These are phyloP conservation scores for Agrocybe praecox DNA, from an alignment of 768 basidiomycete genomes.

Conservation along the genomic window DNA sequence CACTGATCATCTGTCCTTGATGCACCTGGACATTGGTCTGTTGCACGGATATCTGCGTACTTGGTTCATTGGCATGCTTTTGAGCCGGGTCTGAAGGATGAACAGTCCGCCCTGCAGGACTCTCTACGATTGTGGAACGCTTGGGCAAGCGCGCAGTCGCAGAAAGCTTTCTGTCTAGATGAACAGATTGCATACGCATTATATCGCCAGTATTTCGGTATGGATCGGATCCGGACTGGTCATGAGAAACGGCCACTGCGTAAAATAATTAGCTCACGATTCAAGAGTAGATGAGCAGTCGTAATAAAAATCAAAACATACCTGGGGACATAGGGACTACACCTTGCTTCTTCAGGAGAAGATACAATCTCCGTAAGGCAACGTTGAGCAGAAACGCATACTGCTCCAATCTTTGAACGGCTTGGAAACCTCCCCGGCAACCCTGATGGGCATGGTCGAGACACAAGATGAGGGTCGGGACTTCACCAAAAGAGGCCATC, in stretches of 20 bases:
- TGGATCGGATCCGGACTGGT: constrained; percentile 53
- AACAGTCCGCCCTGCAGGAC: constrained; percentile 83
- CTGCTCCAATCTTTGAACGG: constrained; percentile 94
- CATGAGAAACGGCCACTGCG: constrained; percentile 24
- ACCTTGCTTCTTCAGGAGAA: constrained; percentile 84
- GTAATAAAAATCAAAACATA: no score
- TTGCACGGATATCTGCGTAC: constrained; percentile 18
- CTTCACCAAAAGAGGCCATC: constrained; percentile 68
- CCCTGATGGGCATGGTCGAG: constrained; percentile 70
- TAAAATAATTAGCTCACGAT: constrained; percentile 8
- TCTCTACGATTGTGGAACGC: constrained; percentile 94
- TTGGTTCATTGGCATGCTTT: constrained; percentile 24
- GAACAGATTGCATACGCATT: constrained; percentile 93
- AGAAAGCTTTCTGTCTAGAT: constrained; percentile 93
- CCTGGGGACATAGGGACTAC: constrained; percentile 84
- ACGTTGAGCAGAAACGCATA: constrained; percentile 98
- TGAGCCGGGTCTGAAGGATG: constrained; percentile 62
- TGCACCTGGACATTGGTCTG: constrained; percentile 23
- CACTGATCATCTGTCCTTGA: constrained; percentile 33
- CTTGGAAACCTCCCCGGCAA: constrained; percentile 80
- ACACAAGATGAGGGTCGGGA: constrained; percentile 77
- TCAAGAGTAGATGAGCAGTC: constrained; percentile 4
- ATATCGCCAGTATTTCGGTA: constrained; percentile 90
- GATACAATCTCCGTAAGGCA: constrained; percentile 87
- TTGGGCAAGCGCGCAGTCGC: constrained; percentile 91